Conservation (phyloP, 495 filamentous ascomycete genomes). For the Penicillium steckii region DNA sequence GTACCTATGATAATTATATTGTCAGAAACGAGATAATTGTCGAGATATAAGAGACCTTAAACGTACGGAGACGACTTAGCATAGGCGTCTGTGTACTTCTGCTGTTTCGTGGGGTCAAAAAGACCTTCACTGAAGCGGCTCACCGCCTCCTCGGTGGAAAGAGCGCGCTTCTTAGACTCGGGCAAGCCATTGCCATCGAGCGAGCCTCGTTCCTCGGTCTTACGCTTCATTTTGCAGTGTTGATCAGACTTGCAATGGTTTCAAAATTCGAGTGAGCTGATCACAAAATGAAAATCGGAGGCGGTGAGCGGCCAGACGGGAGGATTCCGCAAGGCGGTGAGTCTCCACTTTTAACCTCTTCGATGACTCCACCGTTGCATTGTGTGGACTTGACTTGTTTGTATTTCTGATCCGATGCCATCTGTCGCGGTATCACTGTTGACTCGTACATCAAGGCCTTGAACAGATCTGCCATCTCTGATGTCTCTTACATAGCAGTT, state of each 20-base stretch:
- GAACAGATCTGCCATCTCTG: neutral
- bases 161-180: slow-evolving; percentile 50
- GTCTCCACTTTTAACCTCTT: neutral
- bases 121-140: slow-evolving; percentile 70
- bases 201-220: slow-evolving; percentile 39
- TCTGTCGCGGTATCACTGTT: no score
- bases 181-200: slow-evolving; percentile 41
- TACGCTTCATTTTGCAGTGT: slow-evolving; percentile 63
- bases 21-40: neutral
- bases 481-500: neutral
- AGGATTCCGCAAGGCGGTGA: neutral
- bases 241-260: neutral
- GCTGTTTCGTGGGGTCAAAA: slow-evolving; percentile 65
- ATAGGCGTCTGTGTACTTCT: slow-evolving; percentile 69
- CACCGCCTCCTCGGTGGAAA: slow-evolving; percentile 46
- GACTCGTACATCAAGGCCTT: no score
- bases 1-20: slow-evolving; percentile 66
- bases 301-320: slow-evolving; percentile 16
- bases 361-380: neutral
- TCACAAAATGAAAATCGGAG: slow-evolving; percentile 20
- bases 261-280: neutral
- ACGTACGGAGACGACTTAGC: slow-evolving; percentile 67
- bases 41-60: neutral
- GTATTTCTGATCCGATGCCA: no score
- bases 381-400: no score